A percentile compares a stretch with the other conserved stretches of the same genome.
These are phyloP conservation scores for Hericium coralloides DNA, from an alignment of 768 basidiomycete genomes.

Conservation along the genomic window DNA sequence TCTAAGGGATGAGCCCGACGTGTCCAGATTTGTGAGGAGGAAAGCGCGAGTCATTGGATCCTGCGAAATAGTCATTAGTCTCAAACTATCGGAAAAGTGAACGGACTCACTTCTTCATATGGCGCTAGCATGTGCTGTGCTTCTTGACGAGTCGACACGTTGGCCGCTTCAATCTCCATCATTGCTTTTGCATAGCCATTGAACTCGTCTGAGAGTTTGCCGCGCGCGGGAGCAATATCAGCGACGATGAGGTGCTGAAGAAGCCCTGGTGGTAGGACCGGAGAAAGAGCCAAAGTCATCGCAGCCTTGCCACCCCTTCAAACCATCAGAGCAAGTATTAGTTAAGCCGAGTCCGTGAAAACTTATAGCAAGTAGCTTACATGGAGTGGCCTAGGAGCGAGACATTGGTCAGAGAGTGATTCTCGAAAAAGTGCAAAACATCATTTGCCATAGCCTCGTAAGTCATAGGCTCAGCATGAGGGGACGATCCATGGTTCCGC, in stretches of 20 bases:
- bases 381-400: conserved; percentile 87
- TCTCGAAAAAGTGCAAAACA: conserved; percentile 55
- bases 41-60: conserved; percentile 70
- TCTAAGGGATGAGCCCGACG: conserved; percentile 31
- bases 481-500: conserved; percentile 84
- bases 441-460: conserved; percentile 78
- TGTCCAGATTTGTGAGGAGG: conserved; percentile 72
- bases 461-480: conserved; percentile 63
- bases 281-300: conserved; percentile 56
- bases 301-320: conserved; percentile 83
- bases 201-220: conserved; percentile 55
- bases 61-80: conserved; percentile 30
- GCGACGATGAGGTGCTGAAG: conserved; percentile 59
- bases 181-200: conserved; percentile 59
- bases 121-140: conserved; percentile 57
- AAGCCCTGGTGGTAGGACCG: conserved; percentile 30
- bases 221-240: conserved; percentile 72
- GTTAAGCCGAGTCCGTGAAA: too few relatives aligned
- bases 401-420: conserved; percentile 46
- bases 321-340: neutral
- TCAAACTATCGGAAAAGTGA: neutral
- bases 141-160: conserved; percentile 53
- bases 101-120: conserved; percentile 47
- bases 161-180: conserved; percentile 55
- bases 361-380: conserved; percentile 32